Percentiles rank a stretch among this genome's conserved stretches.
Evolutionary conservation across 2,329 filamentous ascomycete species (phyloP).

Genomic region (Talaromyces marneffei): DNA sequence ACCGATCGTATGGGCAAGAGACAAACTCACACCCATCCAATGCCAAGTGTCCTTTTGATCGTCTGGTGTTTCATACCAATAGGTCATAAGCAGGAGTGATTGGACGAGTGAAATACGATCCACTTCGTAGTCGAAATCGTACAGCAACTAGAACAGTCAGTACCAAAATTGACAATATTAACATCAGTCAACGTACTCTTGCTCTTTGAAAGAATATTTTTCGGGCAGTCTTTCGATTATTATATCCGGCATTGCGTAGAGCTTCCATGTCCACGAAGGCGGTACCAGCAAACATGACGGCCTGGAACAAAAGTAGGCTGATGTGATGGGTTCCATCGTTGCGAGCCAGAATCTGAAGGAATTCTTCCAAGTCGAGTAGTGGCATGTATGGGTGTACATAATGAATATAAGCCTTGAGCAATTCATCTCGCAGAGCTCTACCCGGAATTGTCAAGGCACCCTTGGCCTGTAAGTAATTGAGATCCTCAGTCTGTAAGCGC

Average conservation of each 20-base stretch:
- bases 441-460: slow-evolving; percentile 75
- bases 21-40: slow-evolving; percentile 96
- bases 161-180: neutral
- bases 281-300: slow-evolving; percentile 88
- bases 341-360: slow-evolving; percentile 52
- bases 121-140: slow-evolving; percentile 91
- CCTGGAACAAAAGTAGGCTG: slow-evolving; percentile 84
- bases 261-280: slow-evolving; percentile 79
- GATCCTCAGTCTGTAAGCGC: slow-evolving; percentile 73
- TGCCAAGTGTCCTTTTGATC: slow-evolving; percentile 98
- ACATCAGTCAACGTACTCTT: slow-evolving; percentile 53
- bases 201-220: slow-evolving; percentile 86
- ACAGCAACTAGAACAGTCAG: slow-evolving; percentile 46
- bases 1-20: slow-evolving; percentile 86
- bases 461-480: slow-evolving; percentile 76
- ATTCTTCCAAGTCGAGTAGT: slow-evolving; percentile 62
- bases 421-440: slow-evolving; percentile 65
- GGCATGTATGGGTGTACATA: slow-evolving; percentile 95
- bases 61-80: slow-evolving; percentile 95
- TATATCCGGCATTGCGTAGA: slow-evolving; percentile 70
- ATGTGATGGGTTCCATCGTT: slow-evolving; percentile 66
- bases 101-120: slow-evolving; percentile 87
- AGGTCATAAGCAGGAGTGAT: slow-evolving; percentile 84
- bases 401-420: slow-evolving; percentile 76
- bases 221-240: slow-evolving; percentile 70